Percentiles rank a stretch among this genome's conserved stretches.
phyloP scores from a whole-genome alignment of 2,329 filamentous ascomycete genomes.

The Dactylonectria estremocensis region DNA sequence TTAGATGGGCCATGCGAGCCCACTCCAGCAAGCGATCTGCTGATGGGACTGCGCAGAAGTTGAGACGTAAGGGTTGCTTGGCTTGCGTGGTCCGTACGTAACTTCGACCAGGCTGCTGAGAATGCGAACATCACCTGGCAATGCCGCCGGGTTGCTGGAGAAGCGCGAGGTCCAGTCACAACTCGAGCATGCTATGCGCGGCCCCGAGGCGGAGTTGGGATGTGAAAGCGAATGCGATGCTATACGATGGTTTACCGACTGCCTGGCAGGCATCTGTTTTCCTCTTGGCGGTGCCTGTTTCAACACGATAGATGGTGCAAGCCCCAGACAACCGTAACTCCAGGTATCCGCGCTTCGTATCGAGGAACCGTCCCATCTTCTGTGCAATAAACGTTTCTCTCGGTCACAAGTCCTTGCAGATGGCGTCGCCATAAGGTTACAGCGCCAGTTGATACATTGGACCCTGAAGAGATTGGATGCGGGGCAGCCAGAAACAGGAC shows the following conservation, averaged over 20 bases:
- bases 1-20: slow-evolving; percentile 11
- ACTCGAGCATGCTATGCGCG: slow-evolving; percentile 26
- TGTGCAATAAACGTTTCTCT: slow-evolving; percentile 26
- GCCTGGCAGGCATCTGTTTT: slow-evolving; percentile 39
- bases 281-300: slow-evolving; percentile 15
- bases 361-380: slow-evolving; percentile 2
- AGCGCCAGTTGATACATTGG: slow-evolving; percentile 35
- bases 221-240: slow-evolving; percentile 24
- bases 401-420: slow-evolving; percentile 38
- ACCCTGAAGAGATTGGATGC: slow-evolving; percentile 32
- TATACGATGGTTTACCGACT: slow-evolving; percentile 28
- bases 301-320: slow-evolving; percentile 24
- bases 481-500: slow-evolving; percentile 14
- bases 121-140: slow-evolving; percentile 8
- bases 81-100: slow-evolving; percentile 11
- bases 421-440: slow-evolving; percentile 34
- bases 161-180: slow-evolving; percentile 2
- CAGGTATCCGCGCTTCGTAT: background rate
- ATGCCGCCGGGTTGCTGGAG: slow-evolving; percentile 4
- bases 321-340: slow-evolving; percentile 26
- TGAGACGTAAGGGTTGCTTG: slow-evolving; percentile 6
- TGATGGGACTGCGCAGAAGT: slow-evolving; percentile 7
- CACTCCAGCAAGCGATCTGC: slow-evolving; percentile 11
- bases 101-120: slow-evolving; percentile 12
- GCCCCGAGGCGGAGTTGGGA: slow-evolving; percentile 20